Percentiles rank a stretch among this genome's conserved stretches.
phyloP scores from a whole-genome alignment of 192 early-diverging fungal genomes.

The Dissophora globulifera region DNA sequence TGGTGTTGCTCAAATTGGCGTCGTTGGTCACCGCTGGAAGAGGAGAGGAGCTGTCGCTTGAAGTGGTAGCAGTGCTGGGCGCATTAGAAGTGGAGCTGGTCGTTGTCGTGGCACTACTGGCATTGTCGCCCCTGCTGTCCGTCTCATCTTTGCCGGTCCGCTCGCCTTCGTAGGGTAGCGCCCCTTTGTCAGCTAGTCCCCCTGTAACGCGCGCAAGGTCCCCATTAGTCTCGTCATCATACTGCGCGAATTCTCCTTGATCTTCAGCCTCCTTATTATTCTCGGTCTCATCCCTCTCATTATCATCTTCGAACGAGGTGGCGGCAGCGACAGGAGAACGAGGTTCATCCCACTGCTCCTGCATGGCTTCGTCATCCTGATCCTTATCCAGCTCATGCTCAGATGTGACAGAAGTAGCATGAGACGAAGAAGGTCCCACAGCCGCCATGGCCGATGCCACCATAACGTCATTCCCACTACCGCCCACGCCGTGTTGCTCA shows the following conservation, averaged over 20 bases:
- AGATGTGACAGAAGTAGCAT: no score
- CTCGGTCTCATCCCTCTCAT: not conserved
- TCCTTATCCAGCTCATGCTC: slow-evolving; percentile 19
- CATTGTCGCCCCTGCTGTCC: not conserved
- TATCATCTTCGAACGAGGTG: not conserved
- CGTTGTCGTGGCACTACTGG: not conserved
- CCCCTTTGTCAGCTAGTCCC: slow-evolving; percentile 1
- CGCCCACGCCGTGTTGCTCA: not conserved
- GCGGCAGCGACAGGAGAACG: no score
- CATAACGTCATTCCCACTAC: slow-evolving; percentile 1
- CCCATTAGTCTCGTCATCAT: slow-evolving; percentile 2
- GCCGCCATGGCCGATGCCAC: not conserved
- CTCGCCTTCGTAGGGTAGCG: slow-evolving; percentile 1
- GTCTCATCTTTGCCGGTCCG: slow-evolving; percentile 26
- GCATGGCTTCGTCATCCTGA: slow-evolving; percentile 6
- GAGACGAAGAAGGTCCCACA: no score
- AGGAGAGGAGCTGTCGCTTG: not conserved
- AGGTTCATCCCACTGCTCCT: no score
- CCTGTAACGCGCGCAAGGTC: slow-evolving; percentile 20
- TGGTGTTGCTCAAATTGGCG: slow-evolving; percentile 1
- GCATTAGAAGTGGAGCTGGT: not conserved
- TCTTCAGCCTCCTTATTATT: not conserved
- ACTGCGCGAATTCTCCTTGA: not conserved
- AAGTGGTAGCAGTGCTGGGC: not conserved
- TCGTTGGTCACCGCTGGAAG: not conserved